phyloP scores from a whole-genome alignment of 2,329 filamentous ascomycete genomes.

The Neoscytalidium dimidiatum region DNA sequence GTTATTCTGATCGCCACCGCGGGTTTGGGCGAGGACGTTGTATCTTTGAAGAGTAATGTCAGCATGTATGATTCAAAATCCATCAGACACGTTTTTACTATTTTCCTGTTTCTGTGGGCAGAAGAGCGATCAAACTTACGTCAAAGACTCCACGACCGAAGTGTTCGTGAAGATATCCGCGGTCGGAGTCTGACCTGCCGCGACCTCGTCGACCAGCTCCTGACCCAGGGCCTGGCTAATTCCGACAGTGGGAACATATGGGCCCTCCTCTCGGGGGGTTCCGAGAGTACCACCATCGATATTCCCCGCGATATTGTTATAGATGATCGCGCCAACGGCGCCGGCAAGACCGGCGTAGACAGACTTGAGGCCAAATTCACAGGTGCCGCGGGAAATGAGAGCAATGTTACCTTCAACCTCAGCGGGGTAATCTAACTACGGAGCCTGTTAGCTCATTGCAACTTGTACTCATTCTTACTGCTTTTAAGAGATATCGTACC shows the following conservation, averaged over 20 bases:
- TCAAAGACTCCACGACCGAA: conserved; percentile 49
- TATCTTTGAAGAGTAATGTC: conserved; percentile 21
- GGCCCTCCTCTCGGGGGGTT: conserved; percentile 35
- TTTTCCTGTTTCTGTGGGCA: too few relatives aligned
- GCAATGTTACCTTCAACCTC: conserved; percentile 63
- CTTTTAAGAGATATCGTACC: conserved; percentile 22
- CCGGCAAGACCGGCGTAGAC: conserved; percentile 66
- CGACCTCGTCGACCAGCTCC: conserved; percentile 56
- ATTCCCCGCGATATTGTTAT: conserved; percentile 65
- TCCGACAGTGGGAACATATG: conserved; percentile 68
- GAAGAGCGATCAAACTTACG: conserved; percentile 30
- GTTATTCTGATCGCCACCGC: conserved; percentile 59
- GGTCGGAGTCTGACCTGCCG: conserved; percentile 38
- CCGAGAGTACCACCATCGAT: conserved; percentile 72
- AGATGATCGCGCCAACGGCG: conserved; percentile 69
- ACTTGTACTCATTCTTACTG: neutral
- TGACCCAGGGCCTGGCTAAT: conserved; percentile 62
- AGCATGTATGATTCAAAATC: too few relatives aligned
- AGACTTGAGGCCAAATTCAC: conserved; percentile 70
- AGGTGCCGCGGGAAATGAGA: conserved; percentile 67
- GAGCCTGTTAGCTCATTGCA: neutral
- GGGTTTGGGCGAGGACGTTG: conserved; percentile 64
- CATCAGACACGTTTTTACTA: too few relatives aligned
- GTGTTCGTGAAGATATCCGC: conserved; percentile 44
- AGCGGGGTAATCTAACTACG: conserved; percentile 57